Conservation (phyloP, 805 yeast species). For the Lipomyces anomalus region DNA sequence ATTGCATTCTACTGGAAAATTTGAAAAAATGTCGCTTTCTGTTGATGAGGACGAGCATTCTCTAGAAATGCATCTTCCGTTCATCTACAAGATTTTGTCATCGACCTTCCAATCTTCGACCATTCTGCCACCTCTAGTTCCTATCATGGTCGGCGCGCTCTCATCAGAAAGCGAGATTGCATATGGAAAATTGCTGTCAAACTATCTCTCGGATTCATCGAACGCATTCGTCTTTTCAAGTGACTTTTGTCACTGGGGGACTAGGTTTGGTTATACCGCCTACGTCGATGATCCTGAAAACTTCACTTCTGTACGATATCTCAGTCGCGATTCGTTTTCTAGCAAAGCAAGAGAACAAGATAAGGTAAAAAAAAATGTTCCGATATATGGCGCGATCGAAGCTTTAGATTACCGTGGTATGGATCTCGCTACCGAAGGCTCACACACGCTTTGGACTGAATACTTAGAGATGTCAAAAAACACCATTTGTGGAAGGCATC, state of each 20-base stretch:
- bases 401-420: slow-evolving; percentile 65
- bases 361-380: slow-evolving; percentile 33
- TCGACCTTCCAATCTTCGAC: slow-evolving; percentile 12
- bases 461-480: slow-evolving; percentile 71
- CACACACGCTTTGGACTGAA: slow-evolving; percentile 53
- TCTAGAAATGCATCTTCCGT: slow-evolving; percentile 91
- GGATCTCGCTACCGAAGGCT: slow-evolving; percentile 52
- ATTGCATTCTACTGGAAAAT: slow-evolving; percentile 37
- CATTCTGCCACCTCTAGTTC: slow-evolving; percentile 47
- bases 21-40: slow-evolving; percentile 50
- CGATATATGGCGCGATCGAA: slow-evolving; percentile 70
- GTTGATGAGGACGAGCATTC: slow-evolving; percentile 85
- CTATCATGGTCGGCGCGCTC: slow-evolving; percentile 70
- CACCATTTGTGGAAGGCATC: slow-evolving; percentile 90
- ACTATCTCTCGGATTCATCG: slow-evolving; percentile 48
- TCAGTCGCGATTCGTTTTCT: slow-evolving; percentile 25
- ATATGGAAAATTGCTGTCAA: slow-evolving; percentile 46
- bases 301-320: slow-evolving; percentile 35
- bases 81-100: slow-evolving; percentile 47
- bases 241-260: slow-evolving; percentile 93
- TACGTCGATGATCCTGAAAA: slow-evolving; percentile 28
- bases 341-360: too few species aligned
- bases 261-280: slow-evolving; percentile 41
- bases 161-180: slow-evolving; percentile 40
- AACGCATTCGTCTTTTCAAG: slow-evolving; percentile 75